These are phyloP conservation scores for Bathelium albidoporum DNA, from an alignment of 495 filamentous ascomycete genomes.

Conservation along the genomic window DNA sequence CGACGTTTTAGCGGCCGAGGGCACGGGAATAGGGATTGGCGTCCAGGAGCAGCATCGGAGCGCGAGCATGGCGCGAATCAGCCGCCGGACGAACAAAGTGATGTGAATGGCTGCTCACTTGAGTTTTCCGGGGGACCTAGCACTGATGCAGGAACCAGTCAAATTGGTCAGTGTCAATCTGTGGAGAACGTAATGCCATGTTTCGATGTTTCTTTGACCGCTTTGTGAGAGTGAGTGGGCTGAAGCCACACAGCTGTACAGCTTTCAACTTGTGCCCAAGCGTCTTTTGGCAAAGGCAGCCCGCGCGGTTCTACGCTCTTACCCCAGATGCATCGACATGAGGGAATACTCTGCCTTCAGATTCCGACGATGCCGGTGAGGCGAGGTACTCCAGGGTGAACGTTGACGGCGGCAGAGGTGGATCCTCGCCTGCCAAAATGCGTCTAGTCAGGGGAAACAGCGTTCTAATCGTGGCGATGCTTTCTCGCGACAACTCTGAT, in stretches of 20 bases:
- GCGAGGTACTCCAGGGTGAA: background rate
- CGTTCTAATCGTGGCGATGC: background rate
- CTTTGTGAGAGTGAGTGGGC: background rate
- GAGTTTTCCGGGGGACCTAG: background rate
- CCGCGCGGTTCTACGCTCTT: background rate
- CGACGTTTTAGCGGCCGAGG: background rate
- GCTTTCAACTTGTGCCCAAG: background rate
- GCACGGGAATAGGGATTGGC: constrained; percentile 2
- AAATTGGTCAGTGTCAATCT: background rate
- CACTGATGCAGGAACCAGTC: constrained; percentile 1
- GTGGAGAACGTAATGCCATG: background rate
- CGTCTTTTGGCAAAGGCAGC: background rate
- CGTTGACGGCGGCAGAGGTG: background rate
- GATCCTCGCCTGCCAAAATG: no score
- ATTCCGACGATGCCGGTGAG: background rate
- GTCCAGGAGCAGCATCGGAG: background rate
- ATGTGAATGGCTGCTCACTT: background rate
- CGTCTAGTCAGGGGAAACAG: background rate
- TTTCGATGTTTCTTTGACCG: background rate
- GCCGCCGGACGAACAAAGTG: background rate
- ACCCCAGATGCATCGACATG: background rate
- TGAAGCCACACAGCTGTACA: background rate
- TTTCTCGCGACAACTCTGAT: background rate
- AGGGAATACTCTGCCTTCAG: background rate
- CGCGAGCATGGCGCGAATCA: background rate